These are phyloP conservation scores for Kwoniella sp. DNA, from an alignment of 768 basidiomycete genomes.

Conservation along the genomic window DNA sequence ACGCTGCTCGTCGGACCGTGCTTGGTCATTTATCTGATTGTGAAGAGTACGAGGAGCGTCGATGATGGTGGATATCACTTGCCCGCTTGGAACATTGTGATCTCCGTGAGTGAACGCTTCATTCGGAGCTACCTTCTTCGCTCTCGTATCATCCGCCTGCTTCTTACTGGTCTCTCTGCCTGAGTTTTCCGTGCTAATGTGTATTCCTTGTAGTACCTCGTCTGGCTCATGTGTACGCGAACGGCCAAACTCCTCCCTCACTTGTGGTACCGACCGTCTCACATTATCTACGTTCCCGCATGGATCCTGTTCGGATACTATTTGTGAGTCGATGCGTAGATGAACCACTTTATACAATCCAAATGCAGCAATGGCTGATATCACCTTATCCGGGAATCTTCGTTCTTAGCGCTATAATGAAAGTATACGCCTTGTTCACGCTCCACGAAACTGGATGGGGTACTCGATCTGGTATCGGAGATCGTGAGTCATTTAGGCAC, in stretches of 20 bases:
- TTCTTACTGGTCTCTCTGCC: no score
- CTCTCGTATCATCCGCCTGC: no score
- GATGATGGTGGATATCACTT: conserved; percentile 53
- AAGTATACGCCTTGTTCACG: conserved; percentile 84
- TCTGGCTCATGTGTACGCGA: conserved; percentile 59
- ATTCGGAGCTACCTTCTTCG: no score
- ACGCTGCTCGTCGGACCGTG: conserved; percentile 82
- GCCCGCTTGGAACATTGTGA: conserved; percentile 53
- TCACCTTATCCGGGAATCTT: neutral
- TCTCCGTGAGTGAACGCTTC: conserved; percentile 31
- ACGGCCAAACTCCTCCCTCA: conserved; percentile 73
- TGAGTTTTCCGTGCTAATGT: neutral
- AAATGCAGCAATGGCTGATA: conserved; percentile 14
- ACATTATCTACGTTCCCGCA: conserved; percentile 79
- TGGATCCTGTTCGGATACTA: conserved; percentile 91
- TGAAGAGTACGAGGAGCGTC: conserved; percentile 68
- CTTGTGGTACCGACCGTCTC: conserved; percentile 72
- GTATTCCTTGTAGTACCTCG: conserved; percentile 48
- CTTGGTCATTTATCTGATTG: conserved; percentile 74
- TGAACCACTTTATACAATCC: no score
- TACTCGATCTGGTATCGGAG: conserved; percentile 89
- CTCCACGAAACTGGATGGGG: conserved; percentile 96
- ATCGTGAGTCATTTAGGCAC: conserved; percentile 58
- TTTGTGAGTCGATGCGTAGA: conserved; percentile 59
- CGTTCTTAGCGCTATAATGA: conserved; percentile 74